Percentiles rank a stretch among this genome's conserved stretches.
Evolutionary conservation across 352 stramenopile genomes (phyloP).

Genomic region (Pythium myriotylum): DNA sequence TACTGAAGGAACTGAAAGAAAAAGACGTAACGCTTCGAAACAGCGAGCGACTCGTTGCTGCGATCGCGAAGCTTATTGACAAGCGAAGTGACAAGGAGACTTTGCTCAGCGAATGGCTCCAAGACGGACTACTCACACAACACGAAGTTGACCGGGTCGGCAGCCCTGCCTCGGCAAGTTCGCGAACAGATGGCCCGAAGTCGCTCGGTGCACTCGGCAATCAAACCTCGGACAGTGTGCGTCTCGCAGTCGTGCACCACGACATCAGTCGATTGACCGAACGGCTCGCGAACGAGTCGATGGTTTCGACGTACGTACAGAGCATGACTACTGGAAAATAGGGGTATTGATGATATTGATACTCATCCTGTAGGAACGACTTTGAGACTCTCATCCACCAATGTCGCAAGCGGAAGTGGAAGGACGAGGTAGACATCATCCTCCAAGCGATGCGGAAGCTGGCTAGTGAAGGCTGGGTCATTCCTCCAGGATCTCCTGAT

Average conservation of each 20-base stretch:
- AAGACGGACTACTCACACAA: slow-evolving; percentile 32
- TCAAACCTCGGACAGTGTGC: slow-evolving; percentile 66
- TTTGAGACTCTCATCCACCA: slow-evolving; percentile 85
- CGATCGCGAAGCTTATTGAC: slow-evolving; percentile 40
- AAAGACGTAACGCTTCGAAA: slow-evolving; percentile 40
- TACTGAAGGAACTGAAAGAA: slow-evolving; percentile 39
- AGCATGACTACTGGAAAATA: not conserved
- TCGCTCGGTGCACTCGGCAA: slow-evolving; percentile 59
- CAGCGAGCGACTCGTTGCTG: slow-evolving; percentile 52
- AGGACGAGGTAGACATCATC: slow-evolving; percentile 65
- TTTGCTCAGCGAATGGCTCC: slow-evolving; percentile 47
- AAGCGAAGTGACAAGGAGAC: slow-evolving; percentile 34
- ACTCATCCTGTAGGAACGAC: slow-evolving; percentile 48
- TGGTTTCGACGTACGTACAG: slow-evolving; percentile 57
- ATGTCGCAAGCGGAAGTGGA: slow-evolving; percentile 84
- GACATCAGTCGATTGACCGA: slow-evolving; percentile 65
- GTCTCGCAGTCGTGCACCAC: slow-evolving; percentile 68
- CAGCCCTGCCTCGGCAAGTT: not conserved
- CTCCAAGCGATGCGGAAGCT: slow-evolving; percentile 58
- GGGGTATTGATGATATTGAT: not conserved
- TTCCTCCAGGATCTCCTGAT: slow-evolving; percentile 2
- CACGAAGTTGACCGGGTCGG: slow-evolving; percentile 37
- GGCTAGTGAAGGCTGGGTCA: slow-evolving; percentile 44
- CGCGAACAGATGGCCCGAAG: slow-evolving; percentile 32
- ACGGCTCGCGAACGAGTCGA: slow-evolving; percentile 43